These are phyloP conservation scores for Penicillium riverlandense DNA, from an alignment of 495 filamentous ascomycete species.

Conservation along the genomic window DNA sequence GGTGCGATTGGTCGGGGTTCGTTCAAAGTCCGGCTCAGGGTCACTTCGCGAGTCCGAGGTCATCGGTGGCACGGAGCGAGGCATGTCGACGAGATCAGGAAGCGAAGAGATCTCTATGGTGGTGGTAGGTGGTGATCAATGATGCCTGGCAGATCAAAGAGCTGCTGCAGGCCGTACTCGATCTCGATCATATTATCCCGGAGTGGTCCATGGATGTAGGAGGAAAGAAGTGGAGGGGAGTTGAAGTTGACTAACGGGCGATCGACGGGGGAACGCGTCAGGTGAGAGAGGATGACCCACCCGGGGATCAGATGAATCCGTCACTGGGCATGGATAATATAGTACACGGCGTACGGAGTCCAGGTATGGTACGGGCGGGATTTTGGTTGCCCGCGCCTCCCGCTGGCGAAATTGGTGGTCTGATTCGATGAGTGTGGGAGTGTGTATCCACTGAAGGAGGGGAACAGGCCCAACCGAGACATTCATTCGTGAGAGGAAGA, in stretches of 20 bases:
- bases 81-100: slow-evolving; percentile 14
- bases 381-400: slow-evolving; percentile 2
- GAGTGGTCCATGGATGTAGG: neutral
- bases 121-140: slow-evolving; percentile 1
- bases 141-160: neutral
- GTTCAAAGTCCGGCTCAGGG: slow-evolving; percentile 12
- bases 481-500: too few relatives aligned
- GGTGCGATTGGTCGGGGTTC: slow-evolving; percentile 16
- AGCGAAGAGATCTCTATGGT: slow-evolving; percentile 5
- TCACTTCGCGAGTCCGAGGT: slow-evolving; percentile 8
- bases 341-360: too few relatives aligned
- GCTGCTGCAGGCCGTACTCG: too few relatives aligned
- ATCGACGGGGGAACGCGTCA: slow-evolving; percentile 6
- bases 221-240: neutral
- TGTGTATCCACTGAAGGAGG: too few relatives aligned
- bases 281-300: neutral
- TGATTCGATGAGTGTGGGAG: neutral
- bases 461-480: too few relatives aligned
- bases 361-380: too few relatives aligned
- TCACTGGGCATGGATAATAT: neutral
- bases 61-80: slow-evolving; percentile 19
- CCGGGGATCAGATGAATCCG: neutral
- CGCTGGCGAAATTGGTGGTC: too few relatives aligned
- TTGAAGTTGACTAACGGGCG: slow-evolving; percentile 1
- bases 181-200: neutral